Conservation (phyloP, 2,329 filamentous ascomycete species). For the Diaporthe batatas region DNA sequence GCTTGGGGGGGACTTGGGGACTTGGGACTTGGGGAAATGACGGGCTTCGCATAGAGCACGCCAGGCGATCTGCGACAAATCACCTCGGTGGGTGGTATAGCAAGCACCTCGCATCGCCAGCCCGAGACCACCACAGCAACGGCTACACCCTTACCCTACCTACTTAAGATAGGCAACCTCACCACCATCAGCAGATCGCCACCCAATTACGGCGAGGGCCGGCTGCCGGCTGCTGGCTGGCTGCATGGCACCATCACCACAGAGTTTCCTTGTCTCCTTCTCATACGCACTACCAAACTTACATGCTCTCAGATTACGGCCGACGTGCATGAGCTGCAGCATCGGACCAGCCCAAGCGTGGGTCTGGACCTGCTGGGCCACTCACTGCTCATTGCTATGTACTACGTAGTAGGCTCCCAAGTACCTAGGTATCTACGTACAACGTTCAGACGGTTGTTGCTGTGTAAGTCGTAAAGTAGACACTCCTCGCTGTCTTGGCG, state of each 20-base stretch:
- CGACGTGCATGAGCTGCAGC: conserved; percentile 11
- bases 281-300: conserved; percentile 8
- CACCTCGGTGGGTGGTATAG: not conserved
- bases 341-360: conserved; percentile 13
- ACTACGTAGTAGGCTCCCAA: no score
- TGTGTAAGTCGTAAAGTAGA: not conserved
- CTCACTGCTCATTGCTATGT: not conserved
- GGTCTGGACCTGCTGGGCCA: not conserved
- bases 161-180: not conserved
- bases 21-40: no score
- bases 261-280: not conserved
- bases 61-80: conserved; percentile 23
- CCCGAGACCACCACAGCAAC: no score
- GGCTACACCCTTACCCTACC: not conserved
- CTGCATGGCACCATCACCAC: conserved; percentile 7
- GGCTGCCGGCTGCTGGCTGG: not conserved
- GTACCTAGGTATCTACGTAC: no score
- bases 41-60: conserved; percentile 5
- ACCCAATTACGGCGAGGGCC: conserved; percentile 21
- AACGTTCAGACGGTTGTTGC: not conserved
- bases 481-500: not conserved
- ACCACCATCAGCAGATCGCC: conserved; percentile 29
- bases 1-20: not conserved
- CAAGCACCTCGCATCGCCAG: not conserved
- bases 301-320: conserved; percentile 12